Evolutionary conservation across 192 early-diverging fungal genomes (phyloP).

Genomic region (Backusella westeae): DNA sequence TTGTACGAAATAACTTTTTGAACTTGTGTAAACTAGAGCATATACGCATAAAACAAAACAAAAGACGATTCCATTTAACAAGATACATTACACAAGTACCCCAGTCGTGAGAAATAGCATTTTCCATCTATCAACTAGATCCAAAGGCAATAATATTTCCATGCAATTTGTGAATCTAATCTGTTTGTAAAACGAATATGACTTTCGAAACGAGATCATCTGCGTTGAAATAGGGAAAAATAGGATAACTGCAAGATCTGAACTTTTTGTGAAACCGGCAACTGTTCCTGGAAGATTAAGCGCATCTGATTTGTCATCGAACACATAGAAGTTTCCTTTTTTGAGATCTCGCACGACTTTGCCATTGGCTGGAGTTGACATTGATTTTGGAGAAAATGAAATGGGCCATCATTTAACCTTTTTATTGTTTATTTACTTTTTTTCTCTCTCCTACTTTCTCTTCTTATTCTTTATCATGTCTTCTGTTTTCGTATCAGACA

Average conservation of each 20-base stretch:
- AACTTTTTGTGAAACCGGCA: not conserved
- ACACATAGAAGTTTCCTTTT: not conserved
- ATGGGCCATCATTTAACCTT: not conserved
- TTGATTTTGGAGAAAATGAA: constrained; percentile 3
- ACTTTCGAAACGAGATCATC: too few species aligned
- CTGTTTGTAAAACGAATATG: too few species aligned
- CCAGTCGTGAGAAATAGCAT: not conserved
- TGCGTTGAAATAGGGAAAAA: not conserved
- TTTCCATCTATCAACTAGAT: too few species aligned
- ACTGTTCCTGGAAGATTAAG: not conserved
- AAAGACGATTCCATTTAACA: not conserved
- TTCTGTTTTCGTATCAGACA: constrained; percentile 13
- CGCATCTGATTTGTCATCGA: not conserved
- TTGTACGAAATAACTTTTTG: too few species aligned
- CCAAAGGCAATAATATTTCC: too few species aligned
- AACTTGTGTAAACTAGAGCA: too few species aligned
- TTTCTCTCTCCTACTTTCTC: not conserved
- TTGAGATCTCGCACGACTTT: not conserved
- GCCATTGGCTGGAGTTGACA: constrained; percentile 6
- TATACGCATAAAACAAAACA: too few species aligned
- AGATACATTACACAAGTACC: not conserved
- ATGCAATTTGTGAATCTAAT: too few species aligned
- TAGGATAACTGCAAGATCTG: not conserved
- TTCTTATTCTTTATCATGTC: constrained; percentile 10
- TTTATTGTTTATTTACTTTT: not conserved